A percentile compares a stretch with the other conserved stretches of the same genome.
Conservation (phyloP, 2,329 filamentous ascomycete genomes). For the Ophiocordyceps robertsii region DNA sequence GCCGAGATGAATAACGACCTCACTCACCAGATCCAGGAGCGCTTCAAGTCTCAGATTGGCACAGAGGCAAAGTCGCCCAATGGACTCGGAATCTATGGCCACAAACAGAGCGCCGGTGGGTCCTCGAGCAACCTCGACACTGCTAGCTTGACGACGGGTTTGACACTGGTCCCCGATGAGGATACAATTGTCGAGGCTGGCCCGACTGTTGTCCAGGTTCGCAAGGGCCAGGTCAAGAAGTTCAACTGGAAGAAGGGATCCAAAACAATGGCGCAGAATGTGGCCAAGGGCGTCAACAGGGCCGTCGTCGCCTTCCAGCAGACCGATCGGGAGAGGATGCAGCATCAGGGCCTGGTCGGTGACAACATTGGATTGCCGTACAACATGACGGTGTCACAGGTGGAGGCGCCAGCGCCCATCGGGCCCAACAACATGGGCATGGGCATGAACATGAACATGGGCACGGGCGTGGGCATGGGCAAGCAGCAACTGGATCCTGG, state of each 20-base stretch:
- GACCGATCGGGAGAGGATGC: slow-evolving; percentile 41
- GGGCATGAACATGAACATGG: background rate
- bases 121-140: slow-evolving; percentile 38
- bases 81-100: slow-evolving; percentile 44
- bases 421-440: slow-evolving; percentile 15
- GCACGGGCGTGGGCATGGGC: slow-evolving; percentile 2
- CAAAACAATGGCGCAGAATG: slow-evolving; percentile 85
- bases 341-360: slow-evolving; percentile 38
- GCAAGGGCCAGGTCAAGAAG: slow-evolving; percentile 87
- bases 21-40: slow-evolving; percentile 84
- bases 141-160: slow-evolving; percentile 40
- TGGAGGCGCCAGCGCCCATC: slow-evolving; percentile 30
- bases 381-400: slow-evolving; percentile 48
- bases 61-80: slow-evolving; percentile 34
- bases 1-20: slow-evolving; percentile 92
- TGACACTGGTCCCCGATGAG: slow-evolving; percentile 50
- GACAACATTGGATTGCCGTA: slow-evolving; percentile 60
- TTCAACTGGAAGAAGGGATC: slow-evolving; percentile 99
- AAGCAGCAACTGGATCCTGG: slow-evolving; percentile 14
- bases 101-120: slow-evolving; percentile 35
- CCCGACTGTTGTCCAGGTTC: slow-evolving; percentile 90
- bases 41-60: slow-evolving; percentile 68
- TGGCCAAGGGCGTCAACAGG: slow-evolving; percentile 86
- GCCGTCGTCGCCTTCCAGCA: slow-evolving; percentile 65
- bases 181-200: slow-evolving; percentile 56